Percentiles rank a stretch among this genome's conserved stretches.
Evolutionary conservation across 2,329 filamentous ascomycete genomes (phyloP).

Genomic region (Daldinia sp.): DNA sequence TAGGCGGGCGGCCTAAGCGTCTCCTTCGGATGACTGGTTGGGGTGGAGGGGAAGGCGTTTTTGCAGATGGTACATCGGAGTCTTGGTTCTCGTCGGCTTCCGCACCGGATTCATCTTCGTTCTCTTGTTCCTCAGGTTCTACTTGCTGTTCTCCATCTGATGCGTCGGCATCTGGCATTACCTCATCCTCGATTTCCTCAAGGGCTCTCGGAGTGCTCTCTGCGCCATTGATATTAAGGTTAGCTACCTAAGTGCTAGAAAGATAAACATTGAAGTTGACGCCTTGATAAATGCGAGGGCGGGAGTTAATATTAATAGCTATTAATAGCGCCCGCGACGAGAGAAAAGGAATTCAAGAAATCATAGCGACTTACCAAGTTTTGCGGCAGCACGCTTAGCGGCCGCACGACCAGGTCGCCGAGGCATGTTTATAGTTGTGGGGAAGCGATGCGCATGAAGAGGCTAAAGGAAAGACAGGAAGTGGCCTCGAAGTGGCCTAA

Average conservation of each 20-base stretch:
- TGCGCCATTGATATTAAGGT: conserved; percentile 43
- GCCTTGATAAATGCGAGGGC: conserved; percentile 10
- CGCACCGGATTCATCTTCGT: conserved; percentile 55
- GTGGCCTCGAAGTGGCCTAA: background rate
- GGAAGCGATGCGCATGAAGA: background rate
- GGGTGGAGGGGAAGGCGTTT: conserved; percentile 68
- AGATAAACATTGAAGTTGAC: background rate
- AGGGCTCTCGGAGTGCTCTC: conserved; percentile 63
- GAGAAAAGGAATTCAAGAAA: background rate
- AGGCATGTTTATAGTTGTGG: conserved; percentile 46
- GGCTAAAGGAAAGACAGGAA: background rate
- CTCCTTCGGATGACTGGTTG: conserved; percentile 77
- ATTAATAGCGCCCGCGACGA: background rate
- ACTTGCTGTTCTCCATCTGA: conserved; percentile 48
- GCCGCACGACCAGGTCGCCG: conserved; percentile 59
- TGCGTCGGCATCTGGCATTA: conserved; percentile 60
- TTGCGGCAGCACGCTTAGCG: conserved; percentile 59
- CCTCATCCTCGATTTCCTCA: conserved; percentile 64
- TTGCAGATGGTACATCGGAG: conserved; percentile 56
- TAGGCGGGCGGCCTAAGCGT: conserved; percentile 86
- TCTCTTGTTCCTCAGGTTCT: conserved; percentile 56
- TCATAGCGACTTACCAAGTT: conserved; percentile 53
- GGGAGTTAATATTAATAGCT: background rate
- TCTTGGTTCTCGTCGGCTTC: conserved; percentile 52
- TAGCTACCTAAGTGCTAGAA: conserved; percentile 16